Evolutionary conservation across 1,284 basidiomycete species (phyloP).

Genomic region (Pholiota adiposa): DNA sequence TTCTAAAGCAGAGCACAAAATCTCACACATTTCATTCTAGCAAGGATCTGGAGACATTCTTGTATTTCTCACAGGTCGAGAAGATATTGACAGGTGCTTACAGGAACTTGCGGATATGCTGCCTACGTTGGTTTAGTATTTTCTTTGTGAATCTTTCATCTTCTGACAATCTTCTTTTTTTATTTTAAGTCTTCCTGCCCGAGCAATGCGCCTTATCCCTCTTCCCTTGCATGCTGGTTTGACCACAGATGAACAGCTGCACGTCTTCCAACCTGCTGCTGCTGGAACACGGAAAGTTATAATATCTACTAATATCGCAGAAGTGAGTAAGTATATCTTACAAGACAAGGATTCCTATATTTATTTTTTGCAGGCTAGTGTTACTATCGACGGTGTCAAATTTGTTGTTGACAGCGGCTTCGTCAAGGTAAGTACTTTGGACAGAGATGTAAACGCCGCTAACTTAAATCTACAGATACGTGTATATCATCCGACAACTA

Average conservation of each 20-base stretch:
- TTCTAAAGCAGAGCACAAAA: constrained; percentile 6
- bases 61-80: constrained; percentile 94
- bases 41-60: constrained; percentile 88
- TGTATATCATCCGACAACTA: constrained; percentile 81
- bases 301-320: constrained; percentile 95
- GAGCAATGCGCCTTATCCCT: constrained; percentile 62
- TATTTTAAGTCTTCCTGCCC: constrained; percentile 63
- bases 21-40: constrained; percentile 30
- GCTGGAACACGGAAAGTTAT: constrained; percentile 87
- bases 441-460: background rate
- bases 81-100: constrained; percentile 92
- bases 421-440: constrained; percentile 73
- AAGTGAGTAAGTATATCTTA: constrained; percentile 50
- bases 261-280: constrained; percentile 81
- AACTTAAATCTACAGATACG: constrained; percentile 64
- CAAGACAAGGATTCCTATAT: background rate
- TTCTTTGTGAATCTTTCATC: constrained; percentile 7
- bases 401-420: constrained; percentile 97
- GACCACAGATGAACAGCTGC: constrained; percentile 83
- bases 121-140: constrained; percentile 66
- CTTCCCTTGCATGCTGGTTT: constrained; percentile 91
- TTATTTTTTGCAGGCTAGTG: constrained; percentile 67
- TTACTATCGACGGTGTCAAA: constrained; percentile 94
- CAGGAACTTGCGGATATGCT: constrained; percentile 82
- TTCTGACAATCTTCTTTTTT: constrained; percentile 5